Evolutionary conservation across 768 basidiomycete species (phyloP).

Genomic region (Lactarius deliciosus): DNA sequence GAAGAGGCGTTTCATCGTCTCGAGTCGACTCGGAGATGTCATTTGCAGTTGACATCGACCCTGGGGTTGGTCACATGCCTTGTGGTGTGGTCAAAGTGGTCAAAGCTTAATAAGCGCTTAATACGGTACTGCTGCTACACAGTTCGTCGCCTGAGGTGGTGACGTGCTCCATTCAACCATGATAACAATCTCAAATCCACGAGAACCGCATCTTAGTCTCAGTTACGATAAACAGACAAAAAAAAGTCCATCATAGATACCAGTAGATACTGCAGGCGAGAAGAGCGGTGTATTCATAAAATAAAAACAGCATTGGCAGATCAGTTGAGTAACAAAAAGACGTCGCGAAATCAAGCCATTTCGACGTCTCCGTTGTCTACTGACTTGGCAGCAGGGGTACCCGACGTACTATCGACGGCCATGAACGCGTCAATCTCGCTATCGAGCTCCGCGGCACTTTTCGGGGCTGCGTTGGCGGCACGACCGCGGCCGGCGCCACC

Average conservation of each 20-base stretch:
- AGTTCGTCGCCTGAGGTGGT: neutral
- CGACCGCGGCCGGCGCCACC: conserved; percentile 35
- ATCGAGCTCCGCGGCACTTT: conserved; percentile 83
- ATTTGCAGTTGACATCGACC: neutral
- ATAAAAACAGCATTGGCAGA: neutral
- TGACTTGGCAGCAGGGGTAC: conserved; percentile 9
- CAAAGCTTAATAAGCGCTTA: too few species aligned
- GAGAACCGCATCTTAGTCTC: neutral
- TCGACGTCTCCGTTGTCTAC: conserved; percentile 18
- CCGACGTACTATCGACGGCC: conserved; percentile 47
- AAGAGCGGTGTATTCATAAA: neutral
- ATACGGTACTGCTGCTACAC: too few species aligned
- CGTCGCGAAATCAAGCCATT: conserved; percentile 15
- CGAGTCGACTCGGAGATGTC: neutral
- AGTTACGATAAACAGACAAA: neutral
- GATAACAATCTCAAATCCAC: neutral
- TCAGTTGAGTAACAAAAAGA: neutral
- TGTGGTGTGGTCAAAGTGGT: too few species aligned
- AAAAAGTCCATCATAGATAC: neutral
- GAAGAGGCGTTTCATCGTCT: neutral
- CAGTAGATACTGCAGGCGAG: neutral
- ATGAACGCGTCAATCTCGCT: conserved; percentile 86
- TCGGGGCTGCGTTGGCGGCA: conserved; percentile 37
- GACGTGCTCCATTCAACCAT: too few species aligned
- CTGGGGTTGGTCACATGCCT: too few species aligned